Percentiles rank a stretch among this genome's conserved stretches.
Conservation (phyloP, 495 filamentous ascomycete genomes). For the Hypomontagnella submonticulosa region DNA sequence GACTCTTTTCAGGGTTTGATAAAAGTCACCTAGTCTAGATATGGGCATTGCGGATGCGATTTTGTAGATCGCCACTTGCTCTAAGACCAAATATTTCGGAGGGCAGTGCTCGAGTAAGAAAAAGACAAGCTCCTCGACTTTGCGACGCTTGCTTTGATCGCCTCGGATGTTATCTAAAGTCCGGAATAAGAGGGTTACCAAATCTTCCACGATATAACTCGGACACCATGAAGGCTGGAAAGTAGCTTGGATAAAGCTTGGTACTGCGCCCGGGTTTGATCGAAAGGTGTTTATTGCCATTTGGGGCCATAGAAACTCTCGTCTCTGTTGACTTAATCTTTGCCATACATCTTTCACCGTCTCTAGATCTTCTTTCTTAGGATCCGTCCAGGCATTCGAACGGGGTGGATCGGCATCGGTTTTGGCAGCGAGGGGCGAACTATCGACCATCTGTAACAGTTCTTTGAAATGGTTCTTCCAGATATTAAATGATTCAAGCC, state of each 20-base stretch:
- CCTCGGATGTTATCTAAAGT: conserved; percentile 36
- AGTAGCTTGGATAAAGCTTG: conserved; percentile 63
- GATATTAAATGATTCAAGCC: conserved; percentile 36
- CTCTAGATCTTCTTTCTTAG: conserved; percentile 43
- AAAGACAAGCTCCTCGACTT: conserved; percentile 20
- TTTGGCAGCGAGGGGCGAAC: not conserved
- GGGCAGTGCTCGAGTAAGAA: conserved; percentile 42
- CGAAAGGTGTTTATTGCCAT: conserved; percentile 64
- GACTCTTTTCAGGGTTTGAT: conserved; percentile 45
- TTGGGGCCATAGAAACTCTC: conserved; percentile 59
- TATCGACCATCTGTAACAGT: not conserved
- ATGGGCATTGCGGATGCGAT: conserved; percentile 15
- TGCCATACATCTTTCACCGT: conserved; percentile 60
- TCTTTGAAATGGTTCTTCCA: conserved; percentile 36
- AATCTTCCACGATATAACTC: conserved; percentile 63
- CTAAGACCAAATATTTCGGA: conserved; percentile 35
- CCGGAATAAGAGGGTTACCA: conserved; percentile 58
- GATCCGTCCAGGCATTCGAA: not conserved
- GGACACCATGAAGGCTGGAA: conserved; percentile 55
- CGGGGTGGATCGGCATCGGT: not conserved
- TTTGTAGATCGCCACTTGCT: conserved; percentile 33
- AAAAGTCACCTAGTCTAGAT: conserved; percentile 43
- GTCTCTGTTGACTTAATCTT: conserved; percentile 38
- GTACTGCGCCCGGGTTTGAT: conserved; percentile 54
- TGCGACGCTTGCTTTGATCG: conserved; percentile 21